Base-by-base conservation (phyloP, 176 grass and related monocot species). In the Calamus simplicifolius region DNA sequence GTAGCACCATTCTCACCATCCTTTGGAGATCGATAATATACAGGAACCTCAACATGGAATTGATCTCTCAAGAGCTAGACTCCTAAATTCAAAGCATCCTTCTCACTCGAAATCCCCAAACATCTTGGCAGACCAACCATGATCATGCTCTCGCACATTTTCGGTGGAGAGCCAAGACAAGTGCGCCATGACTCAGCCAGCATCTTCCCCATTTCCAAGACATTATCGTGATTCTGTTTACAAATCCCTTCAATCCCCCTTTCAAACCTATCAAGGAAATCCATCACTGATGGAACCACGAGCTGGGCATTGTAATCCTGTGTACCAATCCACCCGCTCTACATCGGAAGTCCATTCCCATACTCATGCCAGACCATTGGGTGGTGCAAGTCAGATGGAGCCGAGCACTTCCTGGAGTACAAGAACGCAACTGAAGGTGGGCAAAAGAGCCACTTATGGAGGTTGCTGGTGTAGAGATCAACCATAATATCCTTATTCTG, bases 371-470 rank as follows among this genome's bases (percentile, higher is more conserved):
- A 98, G 28, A 98, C 88, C 6, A 98, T 87, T 26, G 93, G 93
- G 26, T 98, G 93, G 64, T 98, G 84, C 77, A 98, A 85, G 54
- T 83, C 59, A 52, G 64, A 56, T 8, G 71, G 54, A 25, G 71
- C 30, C 0, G 72, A 63, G 23, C 30, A 59, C 29, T 77, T 82
- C 28, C 85, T 89, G 49, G 75, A 85, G 70, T 98, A 75, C 61
- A 98, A 66, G 57, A 98, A 98, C 0, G 93, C 93, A 23, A 92
- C 84, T 0, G 88, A 85, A 13, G 93, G 84, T 1, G 87, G 93
- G 50, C 87, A 92, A 35, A 98, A 98, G 75, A 98, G 89, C 93
- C 93, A 98, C 63, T 98, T 98, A 64, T 98, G 84, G 52, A 98
- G 84, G 54, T 98, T 98, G 73, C 87, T 98, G 48, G 93, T 92